Conservation (phyloP, 169 alveolate genomes). For the Plasmodium adleri region DNA sequence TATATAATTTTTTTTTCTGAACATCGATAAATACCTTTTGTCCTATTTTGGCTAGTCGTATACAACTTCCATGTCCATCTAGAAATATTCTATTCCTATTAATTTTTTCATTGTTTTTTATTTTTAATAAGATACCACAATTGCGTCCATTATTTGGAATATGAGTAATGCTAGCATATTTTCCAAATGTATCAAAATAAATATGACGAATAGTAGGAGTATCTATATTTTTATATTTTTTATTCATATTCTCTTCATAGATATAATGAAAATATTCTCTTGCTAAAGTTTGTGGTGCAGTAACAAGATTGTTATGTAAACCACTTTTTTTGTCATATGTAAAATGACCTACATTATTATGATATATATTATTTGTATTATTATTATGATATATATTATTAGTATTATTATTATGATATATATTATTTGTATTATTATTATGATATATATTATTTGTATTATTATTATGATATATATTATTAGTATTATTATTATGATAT, state of each 20-base stretch:
- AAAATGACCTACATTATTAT: background rate
- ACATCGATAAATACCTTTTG: constrained; percentile 41
- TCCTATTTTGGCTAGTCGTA: constrained; percentile 63
- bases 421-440: constrained; percentile 2
- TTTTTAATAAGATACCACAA: constrained; percentile 45
- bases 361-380: background rate
- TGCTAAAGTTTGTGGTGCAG: background rate
- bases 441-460: background rate
- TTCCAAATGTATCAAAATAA: constrained; percentile 60
- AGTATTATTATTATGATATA: background rate
- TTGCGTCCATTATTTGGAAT: constrained; percentile 64
- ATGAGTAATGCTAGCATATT: constrained; percentile 63
- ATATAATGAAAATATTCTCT: constrained; percentile 57
- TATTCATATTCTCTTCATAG: constrained; percentile 68
- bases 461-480: no score
- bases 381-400: background rate
- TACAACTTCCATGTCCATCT: constrained; percentile 73
- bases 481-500: background rate
- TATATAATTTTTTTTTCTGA: constrained; percentile 31
- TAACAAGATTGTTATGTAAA: background rate
- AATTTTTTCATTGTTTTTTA: constrained; percentile 9
- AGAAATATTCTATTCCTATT: constrained; percentile 30
- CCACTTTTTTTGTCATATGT: no score
- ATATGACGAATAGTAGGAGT: constrained; percentile 74
- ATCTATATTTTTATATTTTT: constrained; percentile 58